Evolutionary conservation across 768 basidiomycete species (phyloP), one percentile per base, ranked within the genome.

Genomic region (Hydnomerulius pinastri): DNA sequence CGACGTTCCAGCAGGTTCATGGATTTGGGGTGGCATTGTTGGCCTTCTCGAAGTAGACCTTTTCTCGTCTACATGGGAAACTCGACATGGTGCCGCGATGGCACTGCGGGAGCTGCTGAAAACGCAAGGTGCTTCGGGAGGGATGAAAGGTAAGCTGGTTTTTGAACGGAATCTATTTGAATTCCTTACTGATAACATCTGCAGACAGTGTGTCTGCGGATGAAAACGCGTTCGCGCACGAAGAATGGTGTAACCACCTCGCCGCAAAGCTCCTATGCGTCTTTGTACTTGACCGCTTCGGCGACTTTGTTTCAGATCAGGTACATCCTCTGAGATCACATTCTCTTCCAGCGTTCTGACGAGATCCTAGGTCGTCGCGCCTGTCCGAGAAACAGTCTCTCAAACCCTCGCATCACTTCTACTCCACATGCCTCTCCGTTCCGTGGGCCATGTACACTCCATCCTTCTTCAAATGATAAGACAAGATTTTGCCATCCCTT

Each of bases 261-360:
- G 87, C 92, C 2, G 83, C 90, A 9, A 87, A 87, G 57, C 81
- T 97, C 43, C 79, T 98, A 2, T 88, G 86, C 58, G 84, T 98
- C 8, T 89, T 98, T 54, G 89, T 96, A 27, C 76, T 98, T 21
- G 97, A 99, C 66, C 85, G 97, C n/a, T 99, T 99, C 60, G 93
- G 95, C 2, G 97, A 99, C 70, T 99, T 95, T 64, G 85, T 97
- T 29, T 90, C 93, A 0, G 97, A 99, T 65, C 94, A 95, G 73
- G 79, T 78, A 35, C 29, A 71, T 55, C 9, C 41, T 30, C 27
- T 18, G 18, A 20, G 13, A 29, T 6, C 38, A 39, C 39, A 5
- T 39, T 46, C 43, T 18, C 1, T 10, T 36, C n/a, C 15, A n/a
- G 1, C n/a, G 33, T 48, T 12, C 53, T 53, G 20, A 61, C 3